Conservation (phyloP, 1,284 basidiomycete species). For the Veloporphyrellus conicus region DNA sequence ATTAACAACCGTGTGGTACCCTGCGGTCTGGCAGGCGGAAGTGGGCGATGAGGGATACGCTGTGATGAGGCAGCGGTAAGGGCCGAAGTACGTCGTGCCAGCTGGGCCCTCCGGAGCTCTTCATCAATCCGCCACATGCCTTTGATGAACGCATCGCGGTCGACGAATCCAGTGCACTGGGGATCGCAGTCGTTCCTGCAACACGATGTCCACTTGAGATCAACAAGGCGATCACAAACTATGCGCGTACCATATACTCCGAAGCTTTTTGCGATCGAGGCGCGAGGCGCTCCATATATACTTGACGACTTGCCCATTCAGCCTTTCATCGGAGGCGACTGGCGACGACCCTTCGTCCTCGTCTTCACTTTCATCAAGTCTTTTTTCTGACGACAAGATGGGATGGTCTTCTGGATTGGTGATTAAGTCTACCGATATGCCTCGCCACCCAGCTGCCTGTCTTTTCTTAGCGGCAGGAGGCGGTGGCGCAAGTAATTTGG, state of each 20-base stretch:
- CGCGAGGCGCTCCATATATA: constrained; percentile 62
- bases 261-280: constrained; percentile 49
- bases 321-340: constrained; percentile 42
- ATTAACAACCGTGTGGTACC: constrained; percentile 14
- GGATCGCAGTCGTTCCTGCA: constrained; percentile 63
- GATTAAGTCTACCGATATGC: constrained; percentile 68
- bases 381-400: constrained; percentile 13
- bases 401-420: constrained; percentile 42
- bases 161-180: constrained; percentile 49
- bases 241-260: constrained; percentile 59
- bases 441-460: constrained; percentile 70
- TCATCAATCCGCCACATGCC: constrained; percentile 86
- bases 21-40: constrained; percentile 19
- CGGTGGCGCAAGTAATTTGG: constrained; percentile 34
- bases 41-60: constrained; percentile 34
- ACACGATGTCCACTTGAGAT: constrained; percentile 6
- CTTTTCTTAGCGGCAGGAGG: constrained; percentile 40
- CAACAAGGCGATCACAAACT: not conserved
- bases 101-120: constrained; percentile 62
- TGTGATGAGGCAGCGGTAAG: constrained; percentile 35
- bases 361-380: constrained; percentile 28
- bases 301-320: constrained; percentile 55
- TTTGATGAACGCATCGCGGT: constrained; percentile 60
- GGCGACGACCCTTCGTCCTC: constrained; percentile 27
- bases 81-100: constrained; percentile 38